Percentiles rank a stretch among this genome's conserved stretches.
Evolutionary conservation across 1,284 basidiomycete genomes (phyloP).

Genomic region (Malassezia arunalokei): DNA sequence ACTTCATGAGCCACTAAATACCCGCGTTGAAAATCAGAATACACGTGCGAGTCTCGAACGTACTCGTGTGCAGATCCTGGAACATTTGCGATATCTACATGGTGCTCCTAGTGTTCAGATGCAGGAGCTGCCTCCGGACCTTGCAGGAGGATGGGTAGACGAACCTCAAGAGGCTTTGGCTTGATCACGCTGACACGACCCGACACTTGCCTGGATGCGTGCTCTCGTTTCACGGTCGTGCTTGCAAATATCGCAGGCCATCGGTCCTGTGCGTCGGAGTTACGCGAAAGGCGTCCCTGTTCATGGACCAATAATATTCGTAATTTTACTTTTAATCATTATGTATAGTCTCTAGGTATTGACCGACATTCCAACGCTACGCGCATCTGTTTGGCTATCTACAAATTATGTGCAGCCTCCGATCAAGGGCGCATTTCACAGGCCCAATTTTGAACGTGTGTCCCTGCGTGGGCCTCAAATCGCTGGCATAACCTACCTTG

Average conservation of each 20-base stretch:
- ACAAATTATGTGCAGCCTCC: too few relatives aligned
- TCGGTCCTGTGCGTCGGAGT: background rate
- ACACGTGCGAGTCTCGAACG: slow-evolving; percentile 60
- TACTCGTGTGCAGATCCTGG: slow-evolving; percentile 72
- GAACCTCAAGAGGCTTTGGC: slow-evolving; percentile 48
- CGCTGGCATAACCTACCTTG: too few relatives aligned
- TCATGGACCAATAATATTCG: background rate
- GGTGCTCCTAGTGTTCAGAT: slow-evolving; percentile 91
- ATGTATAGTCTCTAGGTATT: too few relatives aligned
- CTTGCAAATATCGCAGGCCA: background rate
- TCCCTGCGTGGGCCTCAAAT: too few relatives aligned
- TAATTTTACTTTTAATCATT: background rate
- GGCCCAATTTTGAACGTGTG: too few relatives aligned
- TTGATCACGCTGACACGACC: background rate
- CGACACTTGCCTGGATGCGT: background rate
- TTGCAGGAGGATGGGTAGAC: slow-evolving; percentile 64
- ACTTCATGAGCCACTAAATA: slow-evolving; percentile 79
- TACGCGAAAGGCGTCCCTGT: background rate
- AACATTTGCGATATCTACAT: slow-evolving; percentile 80
- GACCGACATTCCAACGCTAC: too few relatives aligned
- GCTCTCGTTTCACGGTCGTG: background rate
- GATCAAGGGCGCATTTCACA: too few relatives aligned
- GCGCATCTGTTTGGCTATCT: too few relatives aligned
- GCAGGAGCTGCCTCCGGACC: slow-evolving; percentile 87
- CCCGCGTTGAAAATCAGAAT: slow-evolving; percentile 85